Base-by-base conservation (phyloP, 805 yeast genomes). In the Metschnikowia rubicola region DNA sequence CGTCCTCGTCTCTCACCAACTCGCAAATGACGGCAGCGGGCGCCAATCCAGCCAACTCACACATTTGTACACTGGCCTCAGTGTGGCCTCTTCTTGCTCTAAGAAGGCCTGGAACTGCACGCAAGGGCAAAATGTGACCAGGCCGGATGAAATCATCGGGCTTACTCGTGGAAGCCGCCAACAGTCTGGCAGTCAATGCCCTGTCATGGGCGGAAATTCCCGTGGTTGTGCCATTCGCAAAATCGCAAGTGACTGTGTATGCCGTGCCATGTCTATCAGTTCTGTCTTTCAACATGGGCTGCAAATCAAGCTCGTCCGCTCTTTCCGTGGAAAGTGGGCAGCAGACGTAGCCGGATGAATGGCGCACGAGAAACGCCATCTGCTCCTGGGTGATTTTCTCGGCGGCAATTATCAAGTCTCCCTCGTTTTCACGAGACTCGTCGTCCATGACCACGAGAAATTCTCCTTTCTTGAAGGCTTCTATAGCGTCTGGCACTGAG, bases 371-470 rank as follows among this genome's bases (percentile, higher is more conserved):
- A 60, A 94, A 94, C 2, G 98, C 99, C 97, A 94, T 89, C 55
- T 90, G 81, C 60, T 84, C 84, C 38, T 86, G 81, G 35, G 96
- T 86, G 55, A 83, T 74, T 44, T 73, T 73, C 55, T 86, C 81
- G 34, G 97, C 99, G n/a, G 98, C 95, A 41, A 88, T 84, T 57
- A 94, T 89, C 61, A 94, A 75, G 64, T 94, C 99, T 44, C 99
- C 99, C 70, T 94, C 99, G 66, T 94, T 94, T 67, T 94, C 99
- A 58, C 99, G 83, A 62, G 79, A 79, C 66, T 89, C 97, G 63
- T 94, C 97, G 66, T 94, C 99, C 87, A 94, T 86, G n/a, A 94
- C 99, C 39, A 94, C 80, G 40, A 94, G 74, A 60, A 92, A 90
- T 65, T 89, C 87, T 30, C 95, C 95, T 47, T 79, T 78, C 53